Conservation (phyloP, 208 protist genomes). For the Trypanosoma avium region DNA sequence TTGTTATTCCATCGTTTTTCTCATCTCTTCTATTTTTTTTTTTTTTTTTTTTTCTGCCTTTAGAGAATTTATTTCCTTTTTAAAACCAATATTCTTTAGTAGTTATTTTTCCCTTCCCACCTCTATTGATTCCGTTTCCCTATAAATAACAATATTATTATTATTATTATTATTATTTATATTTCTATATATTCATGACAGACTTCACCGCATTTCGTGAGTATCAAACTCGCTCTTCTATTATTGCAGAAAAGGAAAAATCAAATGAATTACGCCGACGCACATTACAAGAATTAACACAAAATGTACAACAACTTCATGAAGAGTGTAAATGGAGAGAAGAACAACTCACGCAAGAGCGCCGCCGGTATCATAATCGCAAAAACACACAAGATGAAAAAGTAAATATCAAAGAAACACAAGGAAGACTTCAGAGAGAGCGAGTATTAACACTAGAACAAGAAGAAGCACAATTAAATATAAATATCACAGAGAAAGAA, state of each 20-base stretch:
- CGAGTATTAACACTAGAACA: constrained; percentile 43
- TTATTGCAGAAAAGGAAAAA: constrained; percentile 68
- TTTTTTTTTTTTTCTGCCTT: too few relatives aligned
- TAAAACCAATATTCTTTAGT: too few relatives aligned
- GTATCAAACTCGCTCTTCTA: constrained; percentile 59
- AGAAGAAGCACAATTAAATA: constrained; percentile 60
- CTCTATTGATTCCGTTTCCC: too few relatives aligned
- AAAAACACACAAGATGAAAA: constrained; percentile 75
- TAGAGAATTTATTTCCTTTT: too few relatives aligned
- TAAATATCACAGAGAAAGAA: constrained; percentile 36
- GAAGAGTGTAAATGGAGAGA: constrained; percentile 48
- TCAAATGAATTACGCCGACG: constrained; percentile 56
- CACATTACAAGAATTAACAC: constrained; percentile 60
- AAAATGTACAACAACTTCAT: constrained; percentile 42
- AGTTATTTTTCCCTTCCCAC: too few relatives aligned
- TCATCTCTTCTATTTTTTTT: too few relatives aligned
- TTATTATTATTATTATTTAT: too few relatives aligned
- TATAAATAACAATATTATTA: too few relatives aligned
- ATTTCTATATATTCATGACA: constrained; percentile 27
- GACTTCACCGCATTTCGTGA: constrained; percentile 62
- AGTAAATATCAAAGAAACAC: constrained; percentile 53
- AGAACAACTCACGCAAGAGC: constrained; percentile 58
- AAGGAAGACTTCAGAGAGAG: constrained; percentile 49
- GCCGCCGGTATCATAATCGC: constrained; percentile 39
- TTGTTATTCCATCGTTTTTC: too few relatives aligned